phyloP scores from a whole-genome alignment of 441 rosid genomes.

The Pelargonium fulgidum region DNA sequence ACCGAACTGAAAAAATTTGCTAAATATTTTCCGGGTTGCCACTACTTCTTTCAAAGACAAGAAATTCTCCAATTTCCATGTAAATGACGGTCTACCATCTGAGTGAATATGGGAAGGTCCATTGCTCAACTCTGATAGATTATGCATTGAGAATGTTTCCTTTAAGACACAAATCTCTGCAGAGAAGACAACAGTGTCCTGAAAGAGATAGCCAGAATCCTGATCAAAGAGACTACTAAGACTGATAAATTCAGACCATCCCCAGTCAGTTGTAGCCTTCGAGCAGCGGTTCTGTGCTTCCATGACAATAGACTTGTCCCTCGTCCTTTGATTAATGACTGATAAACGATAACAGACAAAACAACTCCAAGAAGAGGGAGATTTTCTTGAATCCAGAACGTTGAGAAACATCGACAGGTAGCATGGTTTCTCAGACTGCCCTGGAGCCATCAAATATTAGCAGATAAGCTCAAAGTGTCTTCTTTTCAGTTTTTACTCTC shows the following conservation, averaged over 20 bases:
- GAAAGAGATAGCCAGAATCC: slow-evolving; percentile 95
- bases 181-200: slow-evolving; percentile 85
- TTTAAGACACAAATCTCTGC: slow-evolving; percentile 98
- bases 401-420: slow-evolving; percentile 99
- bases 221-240: slow-evolving; percentile 96
- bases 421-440: slow-evolving; percentile 99
- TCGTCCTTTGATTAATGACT: slow-evolving; percentile 82
- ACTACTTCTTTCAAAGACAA: slow-evolving; percentile 88
- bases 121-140: slow-evolving; percentile 49
- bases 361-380: slow-evolving; percentile 91
- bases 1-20: slow-evolving; percentile 96
- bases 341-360: slow-evolving; percentile 96
- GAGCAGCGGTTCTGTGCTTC: slow-evolving; percentile 99
- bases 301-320: slow-evolving; percentile 89
- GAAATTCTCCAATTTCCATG: slow-evolving; percentile 98
- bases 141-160: slow-evolving; percentile 80
- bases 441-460: slow-evolving; percentile 64
- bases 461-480: background rate
- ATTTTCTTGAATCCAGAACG: slow-evolving; percentile 87
- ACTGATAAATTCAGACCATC: slow-evolving; percentile 99
- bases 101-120: slow-evolving; percentile 41
- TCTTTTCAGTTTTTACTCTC: background rate
- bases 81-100: slow-evolving; percentile 68
- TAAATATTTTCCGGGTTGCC: slow-evolving; percentile 93
- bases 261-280: slow-evolving; percentile 99